Conservation (phyloP, 2,329 filamentous ascomycete species). For the Colletotrichum godetiae region DNA sequence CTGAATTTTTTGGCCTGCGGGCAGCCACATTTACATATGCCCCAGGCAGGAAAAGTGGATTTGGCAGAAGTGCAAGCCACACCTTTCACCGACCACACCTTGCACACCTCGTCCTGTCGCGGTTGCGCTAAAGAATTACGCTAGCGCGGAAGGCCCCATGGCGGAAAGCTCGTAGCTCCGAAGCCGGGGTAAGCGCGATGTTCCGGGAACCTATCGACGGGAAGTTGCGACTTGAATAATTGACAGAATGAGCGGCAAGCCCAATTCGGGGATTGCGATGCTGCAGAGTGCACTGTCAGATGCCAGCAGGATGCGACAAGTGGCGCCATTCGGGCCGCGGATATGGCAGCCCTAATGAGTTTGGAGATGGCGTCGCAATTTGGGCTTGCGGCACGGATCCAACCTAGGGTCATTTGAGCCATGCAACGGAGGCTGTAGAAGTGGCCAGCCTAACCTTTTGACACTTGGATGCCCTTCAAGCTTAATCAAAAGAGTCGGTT, state of each 20-base stretch:
- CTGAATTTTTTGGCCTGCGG: slow-evolving; percentile 23
- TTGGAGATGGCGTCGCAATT: neutral
- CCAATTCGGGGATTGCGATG: neutral
- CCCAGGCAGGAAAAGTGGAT: slow-evolving; percentile 6
- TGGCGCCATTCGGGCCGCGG: slow-evolving; percentile 20
- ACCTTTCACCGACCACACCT: neutral
- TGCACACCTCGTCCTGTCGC: neutral
- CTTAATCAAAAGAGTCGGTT: neutral
- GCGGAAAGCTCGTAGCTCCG: neutral
- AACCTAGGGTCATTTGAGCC: neutral
- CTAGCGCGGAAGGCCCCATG: slow-evolving; percentile 3
- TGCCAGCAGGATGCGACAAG: slow-evolving; percentile 9
- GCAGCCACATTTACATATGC: slow-evolving; percentile 7
- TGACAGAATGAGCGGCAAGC: neutral
- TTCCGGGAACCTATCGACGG: neutral
- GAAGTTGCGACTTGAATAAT: neutral
- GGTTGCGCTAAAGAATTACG: slow-evolving; percentile 9
- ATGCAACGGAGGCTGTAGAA: neutral
- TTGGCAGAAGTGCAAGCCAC: slow-evolving; percentile 13
- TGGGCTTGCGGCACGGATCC: slow-evolving; percentile 10
- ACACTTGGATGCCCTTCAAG: neutral
- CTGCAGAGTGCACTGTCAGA: neutral
- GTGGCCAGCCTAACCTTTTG: neutral
- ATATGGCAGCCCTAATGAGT: slow-evolving; percentile 23
- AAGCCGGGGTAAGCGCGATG: slow-evolving; percentile 22